These are phyloP conservation scores for Exophiala viscosa DNA, from an alignment of 2,329 filamentous ascomycete genomes.

Conservation along the genomic window DNA sequence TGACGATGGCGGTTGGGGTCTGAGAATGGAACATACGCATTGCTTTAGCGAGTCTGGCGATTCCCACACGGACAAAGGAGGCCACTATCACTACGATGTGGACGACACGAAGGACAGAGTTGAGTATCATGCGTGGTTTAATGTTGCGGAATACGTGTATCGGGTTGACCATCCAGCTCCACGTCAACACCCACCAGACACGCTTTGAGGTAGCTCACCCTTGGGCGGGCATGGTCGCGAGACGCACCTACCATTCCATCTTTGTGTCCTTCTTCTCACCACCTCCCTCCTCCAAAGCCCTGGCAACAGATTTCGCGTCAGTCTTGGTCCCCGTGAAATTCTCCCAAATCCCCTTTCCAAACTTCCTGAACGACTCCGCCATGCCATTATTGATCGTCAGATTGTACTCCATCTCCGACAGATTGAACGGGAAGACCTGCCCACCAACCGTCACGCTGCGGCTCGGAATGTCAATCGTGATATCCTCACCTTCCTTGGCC, in stretches of 20 bases:
- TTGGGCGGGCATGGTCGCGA: background rate
- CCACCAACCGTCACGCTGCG: conserved; percentile 12
- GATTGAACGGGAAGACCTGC: conserved; percentile 49
- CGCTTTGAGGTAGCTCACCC: no score
- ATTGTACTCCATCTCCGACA: conserved; percentile 54
- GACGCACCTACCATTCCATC: conserved; percentile 9
- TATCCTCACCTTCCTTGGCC: conserved; percentile 34
- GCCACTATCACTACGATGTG: conserved; percentile 45
- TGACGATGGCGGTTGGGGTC: conserved; percentile 36
- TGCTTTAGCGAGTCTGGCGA: conserved; percentile 35
- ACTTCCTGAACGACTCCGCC: conserved; percentile 14
- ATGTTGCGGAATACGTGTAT: conserved; percentile 41
- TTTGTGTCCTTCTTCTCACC: conserved; percentile 1
- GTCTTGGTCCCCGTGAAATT: conserved; percentile 1
- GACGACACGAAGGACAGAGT: conserved; percentile 34
- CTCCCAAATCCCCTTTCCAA: conserved; percentile 20
- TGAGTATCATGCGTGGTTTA: conserved; percentile 48
- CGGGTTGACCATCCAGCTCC: conserved; percentile 34
- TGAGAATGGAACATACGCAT: conserved; percentile 50
- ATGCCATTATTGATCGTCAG: conserved; percentile 45
- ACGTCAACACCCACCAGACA: no score
- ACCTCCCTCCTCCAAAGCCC: background rate
- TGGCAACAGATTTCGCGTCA: background rate
- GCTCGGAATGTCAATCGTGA: conserved; percentile 36
- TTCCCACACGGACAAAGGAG: conserved; percentile 32